Evolutionary conservation across 352 stramenopile genomes (phyloP).

Genomic region (Phytophthora hibernalis): DNA sequence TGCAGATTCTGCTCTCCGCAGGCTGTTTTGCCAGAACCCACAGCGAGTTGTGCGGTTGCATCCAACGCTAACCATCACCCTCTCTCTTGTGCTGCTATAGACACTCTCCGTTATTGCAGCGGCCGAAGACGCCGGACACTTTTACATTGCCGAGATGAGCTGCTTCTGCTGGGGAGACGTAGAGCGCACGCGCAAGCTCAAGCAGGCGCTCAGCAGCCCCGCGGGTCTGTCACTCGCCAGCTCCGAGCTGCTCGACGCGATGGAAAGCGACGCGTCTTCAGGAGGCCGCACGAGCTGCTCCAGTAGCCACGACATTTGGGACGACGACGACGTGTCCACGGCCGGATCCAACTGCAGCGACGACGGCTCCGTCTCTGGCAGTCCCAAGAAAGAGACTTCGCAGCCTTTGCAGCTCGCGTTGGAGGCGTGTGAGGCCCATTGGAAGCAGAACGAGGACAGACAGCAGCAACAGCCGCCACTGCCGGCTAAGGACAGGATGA

Average conservation of each 20-base stretch:
- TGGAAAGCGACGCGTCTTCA: conserved; percentile 42
- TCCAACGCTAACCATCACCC: no score
- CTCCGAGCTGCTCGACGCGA: conserved; percentile 4
- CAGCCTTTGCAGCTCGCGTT: conserved; percentile 30
- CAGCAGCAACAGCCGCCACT: conserved; percentile 11
- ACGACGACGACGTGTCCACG: conserved; percentile 56
- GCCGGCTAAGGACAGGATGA: conserved; percentile 14
- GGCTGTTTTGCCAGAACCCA: conserved; percentile 28
- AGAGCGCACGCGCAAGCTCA: conserved; percentile 44
- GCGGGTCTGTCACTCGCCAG: conserved; percentile 6
- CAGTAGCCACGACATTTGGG: conserved; percentile 56
- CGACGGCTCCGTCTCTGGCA: conserved; percentile 40
- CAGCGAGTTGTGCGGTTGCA: conserved; percentile 24
- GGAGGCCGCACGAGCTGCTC: conserved; percentile 53
- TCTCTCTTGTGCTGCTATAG: conserved; percentile 7
- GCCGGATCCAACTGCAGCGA: conserved; percentile 45
- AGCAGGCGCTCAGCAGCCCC: conserved; percentile 26
- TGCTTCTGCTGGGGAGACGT: conserved; percentile 49
- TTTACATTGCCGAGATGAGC: conserved; percentile 40
- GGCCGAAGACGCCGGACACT: conserved; percentile 7
- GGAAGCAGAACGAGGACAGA: conserved; percentile 28
- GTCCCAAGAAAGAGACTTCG: conserved; percentile 16
- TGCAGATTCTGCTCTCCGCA: conserved; percentile 19
- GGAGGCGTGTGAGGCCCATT: conserved; percentile 22
- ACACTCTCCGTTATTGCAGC: conserved; percentile 4